Base-by-base conservation (phyloP, 139 green algal genomes). In the Micractinium sp. region DNA sequence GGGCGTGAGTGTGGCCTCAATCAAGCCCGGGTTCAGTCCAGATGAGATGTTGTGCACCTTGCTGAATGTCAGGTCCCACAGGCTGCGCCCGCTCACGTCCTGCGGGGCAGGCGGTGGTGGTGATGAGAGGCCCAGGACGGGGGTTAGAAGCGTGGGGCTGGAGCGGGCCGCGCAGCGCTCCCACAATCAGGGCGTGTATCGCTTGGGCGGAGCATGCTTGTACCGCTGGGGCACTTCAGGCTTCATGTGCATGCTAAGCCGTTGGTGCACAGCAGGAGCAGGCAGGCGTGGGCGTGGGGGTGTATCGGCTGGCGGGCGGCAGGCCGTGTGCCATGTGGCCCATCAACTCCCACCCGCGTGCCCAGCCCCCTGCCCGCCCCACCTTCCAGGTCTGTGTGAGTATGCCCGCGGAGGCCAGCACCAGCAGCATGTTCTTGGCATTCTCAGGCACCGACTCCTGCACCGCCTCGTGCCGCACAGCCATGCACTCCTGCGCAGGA, bases 381-480 rank as follows among this genome's bases (percentile, higher is more conserved):
- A 94, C 93, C 89, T 86, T 90, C 93, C 93, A 95, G 53, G 77
- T 33, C 1, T 87, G 90, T 31, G 38, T 87, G n/a, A 97, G 88
- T 20, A 98, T 87, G 0, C 91, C 96, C 25, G 93, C 93, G 7
- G 88, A 87, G 31, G 94, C 92, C 95, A 99, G 95, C 82, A 99
- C 97, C 76, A 99, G 93, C 56, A 99, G 89, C 93, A 99, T 96
- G 93, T 99, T 99, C 93, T 99, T 99, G 22, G 97, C 88, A 38
- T 96, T 93, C 90, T 99, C 96, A 4, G 97, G 96, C 23, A 99
- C 95, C 18, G 93, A 94, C 88, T 99, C 97, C n/a, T 85, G 85
- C 60, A 98, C 91, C 63, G 93, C 92, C 82, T 99, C 96, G n/a
- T 90, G 91, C 60, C 86, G 87, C 35, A 88, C 90, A 25, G 90